Percentiles rank a stretch among this genome's conserved stretches.
phyloP scores from a whole-genome alignment of 768 basidiomycete genomes.

The Russula sp. region DNA sequence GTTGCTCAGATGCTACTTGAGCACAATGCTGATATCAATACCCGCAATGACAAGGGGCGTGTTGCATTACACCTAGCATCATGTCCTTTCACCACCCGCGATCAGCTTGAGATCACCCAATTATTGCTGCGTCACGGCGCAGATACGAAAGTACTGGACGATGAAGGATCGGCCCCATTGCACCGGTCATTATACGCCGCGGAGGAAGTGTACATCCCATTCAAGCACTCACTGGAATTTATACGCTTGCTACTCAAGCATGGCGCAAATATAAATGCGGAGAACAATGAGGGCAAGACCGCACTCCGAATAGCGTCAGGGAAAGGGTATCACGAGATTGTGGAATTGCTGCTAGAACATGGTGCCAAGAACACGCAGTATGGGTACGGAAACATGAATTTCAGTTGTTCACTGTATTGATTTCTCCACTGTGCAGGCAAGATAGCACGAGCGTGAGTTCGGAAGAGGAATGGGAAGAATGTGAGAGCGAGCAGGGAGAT shows the following conservation, averaged over 20 bases:
- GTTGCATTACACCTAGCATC: neutral
- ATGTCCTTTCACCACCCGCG: fast-evolving
- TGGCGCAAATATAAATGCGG: neutral
- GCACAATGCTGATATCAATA: neutral
- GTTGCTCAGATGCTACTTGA: neutral
- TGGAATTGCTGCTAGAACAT: neutral
- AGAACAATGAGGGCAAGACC: neutral
- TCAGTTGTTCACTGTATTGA: too few species aligned
- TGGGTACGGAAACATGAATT: too few species aligned
- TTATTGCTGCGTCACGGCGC: neutral
- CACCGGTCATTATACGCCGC: neutral
- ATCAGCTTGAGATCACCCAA: neutral
- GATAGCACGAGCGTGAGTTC: too few species aligned
- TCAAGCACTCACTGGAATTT: neutral
- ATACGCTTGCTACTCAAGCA: neutral
- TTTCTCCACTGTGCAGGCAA: too few species aligned
- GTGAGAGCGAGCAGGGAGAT: too few species aligned
- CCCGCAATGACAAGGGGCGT: neutral
- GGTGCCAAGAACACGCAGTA: neutral
- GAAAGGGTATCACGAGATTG: neutral
- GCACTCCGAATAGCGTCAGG: neutral
- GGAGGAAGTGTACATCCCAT: too few species aligned
- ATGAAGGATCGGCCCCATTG: neutral
- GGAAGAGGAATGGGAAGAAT: too few species aligned
- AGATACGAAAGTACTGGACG: neutral